Conservation (phyloP, 2,329 filamentous ascomycete genomes). For the Fusarium liriodendri region DNA sequence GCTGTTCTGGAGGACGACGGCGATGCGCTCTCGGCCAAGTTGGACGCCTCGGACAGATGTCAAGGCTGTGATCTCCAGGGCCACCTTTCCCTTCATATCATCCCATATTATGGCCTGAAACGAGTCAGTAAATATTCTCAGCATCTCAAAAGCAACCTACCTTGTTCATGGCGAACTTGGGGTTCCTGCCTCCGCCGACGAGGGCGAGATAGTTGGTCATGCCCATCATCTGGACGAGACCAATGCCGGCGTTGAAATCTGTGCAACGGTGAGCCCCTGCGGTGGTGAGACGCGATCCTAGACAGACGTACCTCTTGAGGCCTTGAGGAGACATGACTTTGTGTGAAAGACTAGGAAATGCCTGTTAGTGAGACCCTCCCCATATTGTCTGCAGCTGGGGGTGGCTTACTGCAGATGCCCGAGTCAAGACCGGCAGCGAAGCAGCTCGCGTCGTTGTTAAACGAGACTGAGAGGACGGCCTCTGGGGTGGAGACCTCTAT, state of each 20-base stretch:
- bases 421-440: slow-evolving; percentile 89
- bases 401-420: slow-evolving; percentile 80
- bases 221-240: slow-evolving; percentile 86
- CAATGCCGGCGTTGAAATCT: slow-evolving; percentile 87
- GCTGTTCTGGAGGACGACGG: slow-evolving; percentile 84
- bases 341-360: slow-evolving; percentile 73
- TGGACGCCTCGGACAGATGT: slow-evolving; percentile 85
- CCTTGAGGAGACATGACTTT: slow-evolving; percentile 76
- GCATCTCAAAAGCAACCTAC: slow-evolving; percentile 51
- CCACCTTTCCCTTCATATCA: slow-evolving; percentile 77
- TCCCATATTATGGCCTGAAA: slow-evolving; percentile 88
- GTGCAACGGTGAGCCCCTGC: slow-evolving; percentile 7
- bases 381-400: not conserved
- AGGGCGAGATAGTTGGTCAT: slow-evolving; percentile 88
- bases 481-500: slow-evolving; percentile 82
- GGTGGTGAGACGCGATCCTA: not conserved
- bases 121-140: not conserved
- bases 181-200: slow-evolving; percentile 86
- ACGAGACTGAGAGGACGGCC: slow-evolving; percentile 83
- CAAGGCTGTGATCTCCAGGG: slow-evolving; percentile 83
- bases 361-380: slow-evolving; percentile 22
- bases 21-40: slow-evolving; percentile 79
- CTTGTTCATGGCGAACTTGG: slow-evolving; percentile 90
- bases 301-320: slow-evolving; percentile 55
- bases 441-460: slow-evolving; percentile 86